Base-by-base conservation (phyloP, 2,329 filamentous ascomycete genomes). In the Lecanicillium sp. region DNA sequence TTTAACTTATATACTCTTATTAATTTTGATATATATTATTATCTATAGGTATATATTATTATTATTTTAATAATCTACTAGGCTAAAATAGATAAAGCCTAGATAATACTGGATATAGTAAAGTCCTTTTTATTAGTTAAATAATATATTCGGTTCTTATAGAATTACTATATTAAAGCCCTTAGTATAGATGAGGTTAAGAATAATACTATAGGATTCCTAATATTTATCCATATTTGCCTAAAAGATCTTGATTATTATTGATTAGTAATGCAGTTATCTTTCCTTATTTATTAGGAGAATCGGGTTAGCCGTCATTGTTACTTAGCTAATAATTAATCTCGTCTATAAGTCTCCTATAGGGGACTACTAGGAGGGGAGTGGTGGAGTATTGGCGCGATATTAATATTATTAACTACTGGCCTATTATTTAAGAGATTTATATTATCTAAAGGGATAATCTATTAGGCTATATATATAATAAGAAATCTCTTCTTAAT, bases 191-290 rank as follows among this genome's bases (percentile, higher is more conserved):
- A 16, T 16, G 29, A 38, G 20, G 29, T 38, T 11, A 18, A 38
- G 36, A 30, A 30, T 12, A 12, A 22, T 16, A 16, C 20, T 33
- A 18, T 38, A 16, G 7, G 19, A 8, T 38, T 38, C 29, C 15
- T 27, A 18, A 13, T 22, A 11, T 9, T 38, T 38, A 17, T 38
- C 17, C 5, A 38, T 16, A 16, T 38, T 38, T 25, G 14, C 29
- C 17, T 38, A 16, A 14, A 38, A 38, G 14, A 33, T 38, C 29
- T 33, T 38, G n/a, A 38, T 38, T 28, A 13, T 33, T 9, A 38
- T 20, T 38, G 13, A 18, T 14, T 28, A 9, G 15, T 14, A 7
- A 11, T 38, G 12, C 6, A 15, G 17, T 8, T 15, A 8, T 16
- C 3, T 18, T 38, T 9, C 19, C 8, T 20, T 38, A 16, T 28